Evolutionary conservation across 305 asterid genomes (phyloP).

Genomic region (Solanum hybrid): DNA sequence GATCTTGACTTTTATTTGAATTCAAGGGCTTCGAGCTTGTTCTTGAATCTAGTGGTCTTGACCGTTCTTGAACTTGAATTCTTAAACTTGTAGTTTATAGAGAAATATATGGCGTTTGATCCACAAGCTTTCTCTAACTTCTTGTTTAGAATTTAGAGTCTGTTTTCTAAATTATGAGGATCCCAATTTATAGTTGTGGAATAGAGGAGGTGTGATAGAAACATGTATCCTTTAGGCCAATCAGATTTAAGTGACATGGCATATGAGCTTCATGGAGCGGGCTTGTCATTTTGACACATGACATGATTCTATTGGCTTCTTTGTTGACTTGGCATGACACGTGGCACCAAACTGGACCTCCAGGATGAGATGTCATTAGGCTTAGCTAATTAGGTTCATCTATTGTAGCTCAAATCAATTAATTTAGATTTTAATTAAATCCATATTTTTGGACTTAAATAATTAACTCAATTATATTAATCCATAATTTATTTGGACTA

Average conservation of each 20-base stretch:
- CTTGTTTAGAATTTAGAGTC: background rate
- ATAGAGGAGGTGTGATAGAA: background rate
- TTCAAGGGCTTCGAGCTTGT: background rate
- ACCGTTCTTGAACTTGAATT: background rate
- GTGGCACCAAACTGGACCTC: background rate
- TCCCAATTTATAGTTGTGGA: background rate
- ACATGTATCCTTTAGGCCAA: background rate
- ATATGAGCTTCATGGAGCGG: background rate
- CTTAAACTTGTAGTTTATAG: background rate
- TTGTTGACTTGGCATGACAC: background rate
- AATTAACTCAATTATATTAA: background rate
- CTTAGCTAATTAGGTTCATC: background rate
- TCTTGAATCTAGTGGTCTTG: background rate
- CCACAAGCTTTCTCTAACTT: background rate
- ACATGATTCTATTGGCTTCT: background rate
- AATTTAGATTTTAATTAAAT: background rate
- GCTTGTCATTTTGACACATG: background rate
- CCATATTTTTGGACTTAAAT: background rate
- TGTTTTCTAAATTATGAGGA: background rate
- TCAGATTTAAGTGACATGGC: background rate
- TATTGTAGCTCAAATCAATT: background rate
- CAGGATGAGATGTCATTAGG: background rate
- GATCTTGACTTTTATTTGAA: background rate
- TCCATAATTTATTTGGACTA: background rate
- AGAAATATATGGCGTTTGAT: background rate